Percentiles rank a stretch among this genome's conserved stretches.
These are phyloP conservation scores for Pseudopithomyces maydicus DNA, from an alignment of 2,329 filamentous ascomycete genomes.

Conservation along the genomic window DNA sequence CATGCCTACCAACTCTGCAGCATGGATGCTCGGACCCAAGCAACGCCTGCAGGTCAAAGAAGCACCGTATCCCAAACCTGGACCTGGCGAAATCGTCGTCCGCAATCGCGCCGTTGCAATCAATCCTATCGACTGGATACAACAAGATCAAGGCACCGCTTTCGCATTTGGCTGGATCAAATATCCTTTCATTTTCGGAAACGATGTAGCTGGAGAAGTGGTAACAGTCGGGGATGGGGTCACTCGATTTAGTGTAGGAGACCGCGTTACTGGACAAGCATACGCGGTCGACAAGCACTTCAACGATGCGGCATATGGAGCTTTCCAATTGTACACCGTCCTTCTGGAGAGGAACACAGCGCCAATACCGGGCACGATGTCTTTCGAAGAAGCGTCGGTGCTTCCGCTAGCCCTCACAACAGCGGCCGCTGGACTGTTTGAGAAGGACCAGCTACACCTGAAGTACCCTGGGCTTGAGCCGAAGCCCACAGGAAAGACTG, in stretches of 20 bases:
- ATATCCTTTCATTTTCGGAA: conserved; percentile 27
- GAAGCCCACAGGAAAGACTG: conserved; percentile 46
- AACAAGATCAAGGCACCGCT: conserved; percentile 26
- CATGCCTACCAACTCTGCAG: conserved; percentile 8
- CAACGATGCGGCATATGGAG: conserved; percentile 46
- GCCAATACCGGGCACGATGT: conserved; percentile 54
- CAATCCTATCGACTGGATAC: conserved; percentile 50
- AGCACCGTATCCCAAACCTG: conserved; percentile 43
- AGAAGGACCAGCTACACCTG: conserved; percentile 17
- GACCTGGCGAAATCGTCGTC: conserved; percentile 45
- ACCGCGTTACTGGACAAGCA: conserved; percentile 46
- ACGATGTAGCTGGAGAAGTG: conserved; percentile 51
- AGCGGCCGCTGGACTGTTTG: conserved; percentile 17
- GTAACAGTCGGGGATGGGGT: conserved; percentile 49
- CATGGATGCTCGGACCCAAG: neutral
- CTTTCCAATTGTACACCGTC: conserved; percentile 58
- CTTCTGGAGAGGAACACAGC: conserved; percentile 53
- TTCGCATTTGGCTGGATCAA: conserved; percentile 3
- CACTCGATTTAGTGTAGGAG: conserved; percentile 46
- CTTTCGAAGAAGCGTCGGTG: conserved; percentile 55
- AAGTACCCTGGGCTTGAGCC: conserved; percentile 34
- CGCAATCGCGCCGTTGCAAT: conserved; percentile 47
- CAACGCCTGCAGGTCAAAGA: conserved; percentile 38
- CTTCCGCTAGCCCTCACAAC: conserved; percentile 31
- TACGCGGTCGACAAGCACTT: conserved; percentile 13